Base-by-base conservation (phyloP, 192 early-diverging fungal species). In the Oehlia diaphana region DNA sequence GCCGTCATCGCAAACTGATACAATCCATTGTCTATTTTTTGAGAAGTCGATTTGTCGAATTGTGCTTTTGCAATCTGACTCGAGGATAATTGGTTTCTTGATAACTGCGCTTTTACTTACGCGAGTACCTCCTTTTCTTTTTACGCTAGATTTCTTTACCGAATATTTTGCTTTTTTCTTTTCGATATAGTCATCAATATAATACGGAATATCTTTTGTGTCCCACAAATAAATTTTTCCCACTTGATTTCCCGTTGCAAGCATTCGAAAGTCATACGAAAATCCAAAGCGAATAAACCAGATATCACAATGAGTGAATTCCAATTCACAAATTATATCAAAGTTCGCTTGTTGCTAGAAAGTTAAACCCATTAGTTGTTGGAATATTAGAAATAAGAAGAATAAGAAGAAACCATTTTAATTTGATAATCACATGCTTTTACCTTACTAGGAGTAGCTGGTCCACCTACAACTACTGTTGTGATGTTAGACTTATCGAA, bases 241-340 rank as follows among this genome's bases (percentile, higher is more conserved):
- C 16, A 58, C 31, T 53, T 78, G 76, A 78, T 69, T 78, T 12
- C 77, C 77, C 3, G 49, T 78, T 9, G 77, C 77, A 4, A 78
- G 66, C 23, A 69, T 47, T 68, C 33, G 21, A 53, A 69, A 47
- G 26, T 78, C 77, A 2, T 26, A 26, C 21, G 77, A 78, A 31
- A 78, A 26, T 21, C 77, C 77, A 53, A 66, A 78, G 23, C 66
- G 35, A 58, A 78, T 23, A 69, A 78, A 78, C 77, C 66, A 78
- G 39, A 78, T 78, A 23, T 78, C 66, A 58, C 77, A 70, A 37
- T 78, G 39, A 7, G 31, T n/a, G 26, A 78, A 78, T 49, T 42
- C 42, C 13, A 78, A 78, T 78, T 69, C 77, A 12, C 77, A 78
- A 7, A 78, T 58, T 26, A 78, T 78, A n/a, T 78, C 67, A 31